These are phyloP conservation scores for Camellia lanceoleosa DNA, from an alignment of 148 eudicot species.

Conservation along the genomic window DNA sequence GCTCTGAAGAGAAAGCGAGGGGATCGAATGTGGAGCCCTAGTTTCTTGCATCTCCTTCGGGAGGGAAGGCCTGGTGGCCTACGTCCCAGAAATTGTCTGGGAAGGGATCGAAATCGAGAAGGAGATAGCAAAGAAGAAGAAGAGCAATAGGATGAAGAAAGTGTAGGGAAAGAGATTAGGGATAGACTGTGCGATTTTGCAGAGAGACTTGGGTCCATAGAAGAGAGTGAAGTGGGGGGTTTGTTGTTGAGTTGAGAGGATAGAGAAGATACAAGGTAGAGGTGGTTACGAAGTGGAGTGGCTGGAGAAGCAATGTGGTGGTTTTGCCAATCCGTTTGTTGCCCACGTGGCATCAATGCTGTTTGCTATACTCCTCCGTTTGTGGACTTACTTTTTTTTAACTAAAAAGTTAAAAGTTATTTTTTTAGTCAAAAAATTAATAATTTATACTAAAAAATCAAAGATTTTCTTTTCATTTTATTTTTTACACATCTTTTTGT, in stretches of 20 bases:
- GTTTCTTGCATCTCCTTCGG: constrained; percentile 29
- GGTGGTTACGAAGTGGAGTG: constrained; percentile 2
- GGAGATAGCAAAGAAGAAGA: constrained; percentile 25
- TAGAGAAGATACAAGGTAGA: constrained; percentile 8
- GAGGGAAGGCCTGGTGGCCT: constrained; percentile 32
- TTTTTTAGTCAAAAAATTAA: too few relatives aligned
- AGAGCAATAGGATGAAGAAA: constrained; percentile 26
- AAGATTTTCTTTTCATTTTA: too few relatives aligned
- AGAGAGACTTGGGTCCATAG: constrained; percentile 57
- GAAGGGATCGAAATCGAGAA: constrained; percentile 32
- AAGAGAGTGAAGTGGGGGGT: neutral
- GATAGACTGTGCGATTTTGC: constrained; percentile 45
- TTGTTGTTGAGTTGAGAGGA: neutral
- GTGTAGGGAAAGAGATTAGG: constrained; percentile 33
- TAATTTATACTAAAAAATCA: too few relatives aligned
- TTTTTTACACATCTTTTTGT: too few relatives aligned
- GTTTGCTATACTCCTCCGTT: too few relatives aligned
- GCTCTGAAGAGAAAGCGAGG: constrained; percentile 39
- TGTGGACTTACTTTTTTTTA: too few relatives aligned
- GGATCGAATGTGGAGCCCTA: constrained; percentile 18
- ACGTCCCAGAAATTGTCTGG: constrained; percentile 44
- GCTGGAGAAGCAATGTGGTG: constrained; percentile 3
- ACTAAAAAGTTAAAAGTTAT: too few relatives aligned
- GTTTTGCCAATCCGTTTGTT: neutral
- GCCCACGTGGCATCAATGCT: constrained; percentile 12